Evolutionary conservation across 2,329 filamentous ascomycete genomes (phyloP), one percentile per base, ranked within the genome.

Genomic region (Diaporthe ilicicola): DNA sequence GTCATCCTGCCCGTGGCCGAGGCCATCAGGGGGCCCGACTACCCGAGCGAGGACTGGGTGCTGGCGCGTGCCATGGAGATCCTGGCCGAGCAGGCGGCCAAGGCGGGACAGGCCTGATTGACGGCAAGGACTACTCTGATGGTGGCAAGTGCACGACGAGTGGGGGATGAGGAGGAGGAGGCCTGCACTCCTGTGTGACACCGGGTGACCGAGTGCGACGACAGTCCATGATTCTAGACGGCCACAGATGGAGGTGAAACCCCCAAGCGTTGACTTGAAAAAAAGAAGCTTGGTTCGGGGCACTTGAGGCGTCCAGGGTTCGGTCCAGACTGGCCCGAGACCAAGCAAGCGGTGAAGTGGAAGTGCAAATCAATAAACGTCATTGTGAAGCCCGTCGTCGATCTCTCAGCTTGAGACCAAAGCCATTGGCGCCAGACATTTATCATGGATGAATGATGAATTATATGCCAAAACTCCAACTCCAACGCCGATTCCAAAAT

Each of bases 31-130:
- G 78, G 81, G 0, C 74, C 75, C 3, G 77, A 79, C 29, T 79
- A 80, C 9, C 76, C 76, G 5, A 71, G 55, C 5, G 82, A 84
- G 67, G 82, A 84, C 48, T 78, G 82, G 32, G 76, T 81, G 12
- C 70, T 82, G 61, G 72, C 67, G 13, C 76, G 77, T 7, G 64
- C 69, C 17, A 24, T 71, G 48, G 69, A 59, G 42, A 24, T 64
- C 6, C 3, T 70, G 55, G 62, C 54, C 8, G 69, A 29, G 42
- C 27, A 27, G 4, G 66, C 65, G 4, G 65, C 65, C 12, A 48
- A 42, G 39, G 50, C 32, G n/a, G n/a, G n/a, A 15, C 32, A 68
- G 56, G 55, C 71, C 1, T 66, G 37, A 70, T 4, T 19, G 42
- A 8, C 5, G n/a, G 15, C n/a, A 19, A 10, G 5, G 17, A 9